Evolutionary conservation across 352 stramenopile species (phyloP).

Genomic region (Elongisporangium anandrum): DNA sequence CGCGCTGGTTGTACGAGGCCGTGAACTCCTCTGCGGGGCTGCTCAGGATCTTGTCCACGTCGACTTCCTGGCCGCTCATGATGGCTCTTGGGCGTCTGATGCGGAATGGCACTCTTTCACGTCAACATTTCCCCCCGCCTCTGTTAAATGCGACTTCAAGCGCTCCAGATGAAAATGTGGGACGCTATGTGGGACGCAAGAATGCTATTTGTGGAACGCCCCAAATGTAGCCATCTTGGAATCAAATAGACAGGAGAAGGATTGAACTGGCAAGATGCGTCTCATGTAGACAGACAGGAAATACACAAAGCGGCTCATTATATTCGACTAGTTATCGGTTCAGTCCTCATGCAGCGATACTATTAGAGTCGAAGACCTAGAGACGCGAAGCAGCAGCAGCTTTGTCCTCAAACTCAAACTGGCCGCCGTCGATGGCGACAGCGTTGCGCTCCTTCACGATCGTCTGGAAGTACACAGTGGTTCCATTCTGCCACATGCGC

Average conservation of each 20-base stretch:
- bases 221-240: neutral
- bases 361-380: too few relatives aligned
- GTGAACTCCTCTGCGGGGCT: constrained; percentile 43
- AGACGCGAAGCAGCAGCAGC: too few relatives aligned
- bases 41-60: constrained; percentile 63
- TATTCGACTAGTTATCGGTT: neutral
- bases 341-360: neutral
- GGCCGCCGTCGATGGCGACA: constrained; percentile 49
- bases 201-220: neutral
- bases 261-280: too few relatives aligned
- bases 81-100: neutral
- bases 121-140: neutral
- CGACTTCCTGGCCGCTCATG: constrained; percentile 37
- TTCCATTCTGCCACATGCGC: constrained; percentile 42
- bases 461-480: constrained; percentile 41
- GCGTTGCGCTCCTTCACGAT: constrained; percentile 48
- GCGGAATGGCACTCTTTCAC: neutral
- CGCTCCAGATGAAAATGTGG: neutral
- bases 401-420: constrained; percentile 30
- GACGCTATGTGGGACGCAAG: too few relatives aligned
- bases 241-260: too few relatives aligned
- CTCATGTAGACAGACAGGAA: too few relatives aligned
- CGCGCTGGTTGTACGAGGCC: constrained; percentile 84
- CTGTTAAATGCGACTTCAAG: neutral
- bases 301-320: neutral